Percentiles rank a stretch among this genome's conserved stretches.
Conservation (phyloP, 73 alveolate species). For the Symbiodinium pilosum region DNA sequence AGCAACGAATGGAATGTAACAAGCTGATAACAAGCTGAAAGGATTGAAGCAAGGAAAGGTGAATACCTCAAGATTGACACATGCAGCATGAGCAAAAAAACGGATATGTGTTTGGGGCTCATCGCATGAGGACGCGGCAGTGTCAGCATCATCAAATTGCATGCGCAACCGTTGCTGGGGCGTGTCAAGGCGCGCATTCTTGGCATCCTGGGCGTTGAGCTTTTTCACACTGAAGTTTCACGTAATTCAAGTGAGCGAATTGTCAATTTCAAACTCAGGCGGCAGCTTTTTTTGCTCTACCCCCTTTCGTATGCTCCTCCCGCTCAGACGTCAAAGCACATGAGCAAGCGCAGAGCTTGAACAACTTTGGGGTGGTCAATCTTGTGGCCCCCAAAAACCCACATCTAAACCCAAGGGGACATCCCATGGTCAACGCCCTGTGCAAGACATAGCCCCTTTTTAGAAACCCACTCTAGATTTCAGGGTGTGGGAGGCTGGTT, state of each 20-base stretch:
- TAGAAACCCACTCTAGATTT: too few relatives aligned
- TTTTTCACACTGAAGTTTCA: neutral
- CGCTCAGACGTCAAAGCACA: neutral
- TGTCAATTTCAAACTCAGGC: neutral
- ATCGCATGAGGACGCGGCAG: neutral
- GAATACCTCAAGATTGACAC: too few relatives aligned
- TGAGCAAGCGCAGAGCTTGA: too few relatives aligned
- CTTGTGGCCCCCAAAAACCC: too few relatives aligned
- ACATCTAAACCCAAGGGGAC: too few relatives aligned
- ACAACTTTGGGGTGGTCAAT: too few relatives aligned
- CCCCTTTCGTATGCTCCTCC: neutral
- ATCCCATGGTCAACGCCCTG: too few relatives aligned
- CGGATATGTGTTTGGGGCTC: neutral
- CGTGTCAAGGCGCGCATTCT: neutral
- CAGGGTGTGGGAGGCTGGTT: too few relatives aligned
- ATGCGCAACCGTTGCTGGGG: conserved; percentile 29
- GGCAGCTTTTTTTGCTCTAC: neutral
- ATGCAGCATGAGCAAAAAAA: neutral
- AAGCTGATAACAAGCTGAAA: neutral
- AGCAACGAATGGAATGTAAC: neutral
- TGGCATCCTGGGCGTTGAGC: neutral
- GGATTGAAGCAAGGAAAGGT: neutral
- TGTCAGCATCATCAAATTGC: conserved; percentile 92
- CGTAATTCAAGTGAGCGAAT: too few relatives aligned
- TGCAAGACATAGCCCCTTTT: too few relatives aligned